Percentiles rank a stretch among this genome's conserved stretches.
Evolutionary conservation across 441 rosid species (phyloP).

Genomic region (Geranium incanum): DNA sequence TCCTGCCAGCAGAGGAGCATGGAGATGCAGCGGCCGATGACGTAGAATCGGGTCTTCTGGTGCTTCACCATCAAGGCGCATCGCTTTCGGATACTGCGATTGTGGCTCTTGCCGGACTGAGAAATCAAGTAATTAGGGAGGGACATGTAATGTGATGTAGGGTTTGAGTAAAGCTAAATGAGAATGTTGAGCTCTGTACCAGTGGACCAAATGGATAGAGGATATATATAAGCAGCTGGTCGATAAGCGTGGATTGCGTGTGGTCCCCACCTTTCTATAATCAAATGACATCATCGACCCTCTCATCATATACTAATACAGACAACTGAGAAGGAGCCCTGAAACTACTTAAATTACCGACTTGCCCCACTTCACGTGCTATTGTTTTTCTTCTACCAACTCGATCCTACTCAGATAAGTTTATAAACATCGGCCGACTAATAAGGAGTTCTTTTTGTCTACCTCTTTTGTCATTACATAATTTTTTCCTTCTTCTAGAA

Average conservation of each 20-base stretch:
- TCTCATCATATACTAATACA: background rate
- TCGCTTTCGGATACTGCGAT: conserved; percentile 16
- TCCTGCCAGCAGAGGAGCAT: conserved; percentile 26
- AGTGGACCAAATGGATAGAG: background rate
- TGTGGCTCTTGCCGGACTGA: background rate
- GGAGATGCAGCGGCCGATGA: conserved; percentile 21
- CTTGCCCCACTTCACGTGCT: background rate
- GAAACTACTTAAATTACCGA: background rate
- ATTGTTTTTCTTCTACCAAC: background rate
- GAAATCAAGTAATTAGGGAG: background rate
- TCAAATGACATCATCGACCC: background rate
- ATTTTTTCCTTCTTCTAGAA: too few species aligned
- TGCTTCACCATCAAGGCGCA: conserved; percentile 20
- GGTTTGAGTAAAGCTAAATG: background rate
- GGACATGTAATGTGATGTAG: background rate
- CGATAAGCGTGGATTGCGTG: background rate
- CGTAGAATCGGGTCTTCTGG: conserved; percentile 24
- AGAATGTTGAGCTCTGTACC: background rate
- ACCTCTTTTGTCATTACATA: too few species aligned
- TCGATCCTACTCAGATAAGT: too few species aligned
- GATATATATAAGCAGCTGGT: background rate
- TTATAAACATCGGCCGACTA: too few species aligned
- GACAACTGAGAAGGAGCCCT: background rate
- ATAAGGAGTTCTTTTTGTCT: too few species aligned
- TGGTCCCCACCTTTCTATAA: background rate